Percentiles rank a stretch among this genome's conserved stretches.
These are phyloP conservation scores for Hanseniaspora lachancei DNA, from an alignment of 805 yeast genomes.

Conservation along the genomic window DNA sequence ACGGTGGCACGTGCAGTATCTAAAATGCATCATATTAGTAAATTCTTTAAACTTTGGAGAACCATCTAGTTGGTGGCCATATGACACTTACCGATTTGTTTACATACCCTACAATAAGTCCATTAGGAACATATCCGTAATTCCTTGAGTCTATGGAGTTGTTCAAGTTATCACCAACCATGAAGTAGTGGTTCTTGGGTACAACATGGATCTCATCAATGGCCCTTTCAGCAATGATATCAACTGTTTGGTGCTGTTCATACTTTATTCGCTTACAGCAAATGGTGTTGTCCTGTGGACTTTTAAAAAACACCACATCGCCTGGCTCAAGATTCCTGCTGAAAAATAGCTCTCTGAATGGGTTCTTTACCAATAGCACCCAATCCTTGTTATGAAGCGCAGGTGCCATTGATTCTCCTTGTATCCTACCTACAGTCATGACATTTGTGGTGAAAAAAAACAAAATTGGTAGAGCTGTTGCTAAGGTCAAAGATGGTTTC, in stretches of 20 bases:
- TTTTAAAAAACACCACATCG: slow-evolving; percentile 9
- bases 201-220: slow-evolving; percentile 1
- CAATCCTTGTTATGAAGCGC: background rate
- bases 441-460: background rate
- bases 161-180: slow-evolving; percentile 10
- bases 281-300: slow-evolving; percentile 1
- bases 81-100: background rate
- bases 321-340: background rate
- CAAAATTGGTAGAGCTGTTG: background rate
- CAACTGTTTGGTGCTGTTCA: background rate
- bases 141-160: slow-evolving; percentile 12
- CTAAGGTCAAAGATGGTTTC: too few species aligned
- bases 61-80: slow-evolving; percentile 12
- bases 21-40: background rate
- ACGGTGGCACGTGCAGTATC: background rate
- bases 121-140: slow-evolving; percentile 10
- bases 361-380: background rate
- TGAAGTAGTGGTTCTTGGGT: slow-evolving; percentile 6
- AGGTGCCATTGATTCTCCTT: slow-evolving; percentile 11
- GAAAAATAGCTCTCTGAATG: background rate
- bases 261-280: slow-evolving; percentile 9
- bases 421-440: slow-evolving; percentile 7
- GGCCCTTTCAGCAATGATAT: background rate
- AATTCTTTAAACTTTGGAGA: background rate
- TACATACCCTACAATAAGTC: slow-evolving; percentile 3